Conservation (phyloP, 2,329 filamentous ascomycete genomes). For the Colletotrichum incanum region DNA sequence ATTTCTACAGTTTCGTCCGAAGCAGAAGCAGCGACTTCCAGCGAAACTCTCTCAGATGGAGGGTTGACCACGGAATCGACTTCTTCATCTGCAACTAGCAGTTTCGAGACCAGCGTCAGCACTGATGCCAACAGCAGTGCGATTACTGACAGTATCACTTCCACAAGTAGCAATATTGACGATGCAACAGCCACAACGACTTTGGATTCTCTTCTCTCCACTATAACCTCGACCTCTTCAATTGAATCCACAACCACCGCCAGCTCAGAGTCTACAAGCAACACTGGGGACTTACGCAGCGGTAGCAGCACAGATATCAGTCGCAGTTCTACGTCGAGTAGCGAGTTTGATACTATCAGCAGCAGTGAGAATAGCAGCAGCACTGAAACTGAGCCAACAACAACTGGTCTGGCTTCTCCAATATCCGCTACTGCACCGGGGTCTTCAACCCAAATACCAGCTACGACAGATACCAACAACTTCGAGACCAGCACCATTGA, state of each 20-base stretch:
- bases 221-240: background rate
- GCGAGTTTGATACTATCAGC: background rate
- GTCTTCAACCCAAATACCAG: too few relatives aligned
- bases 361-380: background rate
- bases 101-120: background rate
- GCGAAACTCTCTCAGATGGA: background rate
- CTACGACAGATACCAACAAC: too few relatives aligned
- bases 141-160: background rate
- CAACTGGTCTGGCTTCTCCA: too few relatives aligned
- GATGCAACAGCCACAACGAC: background rate
- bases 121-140: background rate
- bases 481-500: background rate
- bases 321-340: background rate
- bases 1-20: background rate
- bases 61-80: background rate
- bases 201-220: background rate
- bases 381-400: too few relatives aligned
- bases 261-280: background rate
- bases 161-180: too few relatives aligned
- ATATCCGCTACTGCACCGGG: too few relatives aligned
- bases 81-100: background rate
- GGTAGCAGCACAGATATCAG: background rate
- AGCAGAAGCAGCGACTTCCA: background rate
- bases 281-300: background rate
- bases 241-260: background rate